Percentiles rank a stretch among this genome's conserved stretches.
These are phyloP conservation scores for Pezicula rhizophila DNA, from an alignment of 2,329 filamentous ascomycete genomes.

Conservation along the genomic window DNA sequence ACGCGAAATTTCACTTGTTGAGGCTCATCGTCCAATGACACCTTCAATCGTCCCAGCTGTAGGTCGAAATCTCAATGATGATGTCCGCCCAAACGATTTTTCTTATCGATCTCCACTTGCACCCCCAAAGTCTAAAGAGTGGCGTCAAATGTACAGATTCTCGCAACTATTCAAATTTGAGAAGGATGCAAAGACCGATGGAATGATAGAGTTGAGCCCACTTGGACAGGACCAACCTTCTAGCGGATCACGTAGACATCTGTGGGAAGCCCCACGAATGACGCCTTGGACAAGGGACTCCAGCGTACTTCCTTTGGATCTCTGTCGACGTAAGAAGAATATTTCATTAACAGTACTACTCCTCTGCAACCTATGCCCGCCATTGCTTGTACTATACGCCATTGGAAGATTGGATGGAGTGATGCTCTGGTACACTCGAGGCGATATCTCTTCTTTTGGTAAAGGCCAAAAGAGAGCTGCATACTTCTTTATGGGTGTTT, in stretches of 20 bases:
- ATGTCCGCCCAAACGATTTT: constrained; percentile 11
- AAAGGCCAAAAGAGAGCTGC: constrained; percentile 20
- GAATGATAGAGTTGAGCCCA: constrained; percentile 4
- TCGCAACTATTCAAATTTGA: constrained; percentile 13
- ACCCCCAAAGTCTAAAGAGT: constrained; percentile 18
- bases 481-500: constrained; percentile 10
- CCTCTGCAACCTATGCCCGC: constrained; percentile 22
- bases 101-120: constrained; percentile 23
- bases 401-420: constrained; percentile 20
- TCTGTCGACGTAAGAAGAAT: constrained; percentile 9
- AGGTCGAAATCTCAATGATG: neutral
- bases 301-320: constrained; percentile 6
- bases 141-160: constrained; percentile 21
- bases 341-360: constrained; percentile 18
- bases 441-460: constrained; percentile 17
- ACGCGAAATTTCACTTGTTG: constrained; percentile 11
- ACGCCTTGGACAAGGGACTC: constrained; percentile 11
- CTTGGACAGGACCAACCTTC: neutral
- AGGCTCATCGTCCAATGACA: constrained; percentile 8
- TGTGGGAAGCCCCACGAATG: constrained; percentile 15
- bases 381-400: constrained; percentile 19
- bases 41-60: neutral
- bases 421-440: constrained; percentile 19
- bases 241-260: constrained; percentile 10
- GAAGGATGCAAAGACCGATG: constrained; percentile 16